Evolutionary conservation across 176 grass and related monocot genomes (phyloP), one percentile per base, ranked within the genome.

Genomic region (Olyra latifolia): DNA sequence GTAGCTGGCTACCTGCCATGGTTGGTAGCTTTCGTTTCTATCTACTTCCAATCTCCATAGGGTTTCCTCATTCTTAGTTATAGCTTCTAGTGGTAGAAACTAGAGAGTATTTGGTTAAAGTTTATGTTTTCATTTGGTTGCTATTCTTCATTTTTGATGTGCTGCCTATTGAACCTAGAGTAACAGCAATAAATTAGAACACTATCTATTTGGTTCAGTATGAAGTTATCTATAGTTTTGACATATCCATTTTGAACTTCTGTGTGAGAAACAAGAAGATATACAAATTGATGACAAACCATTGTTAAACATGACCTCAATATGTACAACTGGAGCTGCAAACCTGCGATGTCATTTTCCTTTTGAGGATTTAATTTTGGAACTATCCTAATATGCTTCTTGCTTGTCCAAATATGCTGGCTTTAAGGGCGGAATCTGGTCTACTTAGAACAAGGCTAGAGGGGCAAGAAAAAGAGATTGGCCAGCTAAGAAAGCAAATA

Each of bases 351-450:
- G 10, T 14, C 30, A 8, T 52, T 30, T 58, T 68, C 39, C 58
- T 72, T 28, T 1, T 20, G 0, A 17, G 15, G 52, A 9, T 90
- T 10, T 35, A 35, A 35, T 24, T 72, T 47, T 84, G 15, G 52
- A 76, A 67, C 35, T 27, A 69, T 69, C 69, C 55, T 88, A 66
- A 91, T 49, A 41, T 91, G 20, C 9, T 74, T 79, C 46, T n/a
- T 41, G 30, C 63, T 8, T 42, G 14, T 54, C 13, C 20, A 40
- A 32, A 68, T 71, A 81, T 88, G 75, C 84, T 91, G 62, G 74
- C 39, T 79, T 81, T 85, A 93, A 99, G 96, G 87, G 96, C 93
- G 80, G 96, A 99, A 76, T 93, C 93, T 66, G 80, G 93, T 89
- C 79, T 93, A 91, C 82, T 95, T 56, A 89, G 91, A 91, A 80